A percentile compares a stretch with the other conserved stretches of the same genome.
Evolutionary conservation across 2,329 filamentous ascomycete species (phyloP).

Genomic region (Trichoderma koningii): DNA sequence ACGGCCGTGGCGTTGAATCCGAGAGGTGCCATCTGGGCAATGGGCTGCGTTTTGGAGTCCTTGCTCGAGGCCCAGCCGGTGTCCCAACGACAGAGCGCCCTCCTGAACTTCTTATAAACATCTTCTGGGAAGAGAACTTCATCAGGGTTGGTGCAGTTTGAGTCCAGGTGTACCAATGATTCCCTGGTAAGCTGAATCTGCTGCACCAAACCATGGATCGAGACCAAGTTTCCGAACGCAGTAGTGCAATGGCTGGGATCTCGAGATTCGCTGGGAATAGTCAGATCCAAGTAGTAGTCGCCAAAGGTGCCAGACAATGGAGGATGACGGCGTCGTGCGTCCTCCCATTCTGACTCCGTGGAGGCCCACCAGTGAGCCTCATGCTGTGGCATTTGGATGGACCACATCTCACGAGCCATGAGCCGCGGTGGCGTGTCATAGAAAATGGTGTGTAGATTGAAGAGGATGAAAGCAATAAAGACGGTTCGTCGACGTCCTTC

Average conservation of each 20-base stretch:
- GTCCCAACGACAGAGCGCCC: slow-evolving; percentile 21
- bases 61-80: slow-evolving; percentile 10
- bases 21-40: slow-evolving; percentile 18
- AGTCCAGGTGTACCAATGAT: slow-evolving; percentile 1
- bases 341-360: slow-evolving; percentile 10
- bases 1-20: slow-evolving; percentile 22
- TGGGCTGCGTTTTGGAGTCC: slow-evolving; percentile 3
- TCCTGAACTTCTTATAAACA: slow-evolving; percentile 12
- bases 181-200: slow-evolving; percentile 24
- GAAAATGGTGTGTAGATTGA: slow-evolving; percentile 5
- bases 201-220: slow-evolving; percentile 11
- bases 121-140: slow-evolving; percentile 1
- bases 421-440: slow-evolving; percentile 13
- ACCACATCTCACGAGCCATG: slow-evolving; percentile 16
- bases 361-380: slow-evolving; percentile 14
- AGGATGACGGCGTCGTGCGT: slow-evolving; percentile 5
- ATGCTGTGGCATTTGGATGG: slow-evolving; percentile 17
- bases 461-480: slow-evolving; percentile 9
- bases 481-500: slow-evolving; percentile 11
- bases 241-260: slow-evolving; percentile 3
- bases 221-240: slow-evolving; percentile 14
- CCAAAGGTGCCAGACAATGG: slow-evolving; percentile 9
- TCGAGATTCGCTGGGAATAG: not conserved
- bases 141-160: not conserved
- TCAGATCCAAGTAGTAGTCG: slow-evolving; percentile 4